A percentile compares a stretch with the other conserved stretches of the same genome.
Conservation (phyloP, 192 early-diverging fungal species). For the Rhizophlyctis rosea region DNA sequence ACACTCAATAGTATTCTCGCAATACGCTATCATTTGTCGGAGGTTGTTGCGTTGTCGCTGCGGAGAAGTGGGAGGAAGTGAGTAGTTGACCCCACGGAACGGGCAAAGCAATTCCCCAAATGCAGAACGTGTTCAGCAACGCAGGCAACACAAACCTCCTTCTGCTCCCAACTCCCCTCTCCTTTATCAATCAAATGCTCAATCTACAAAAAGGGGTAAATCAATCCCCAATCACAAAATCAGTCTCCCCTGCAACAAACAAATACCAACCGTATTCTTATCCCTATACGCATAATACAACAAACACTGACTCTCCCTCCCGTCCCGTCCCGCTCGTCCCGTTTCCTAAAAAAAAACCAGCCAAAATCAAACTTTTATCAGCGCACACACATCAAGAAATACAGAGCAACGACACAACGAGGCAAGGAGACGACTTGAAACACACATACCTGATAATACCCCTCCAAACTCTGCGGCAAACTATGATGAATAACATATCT, state of each 20-base stretch:
- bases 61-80: no score
- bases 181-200: constrained; percentile 77
- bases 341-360: constrained; percentile 74
- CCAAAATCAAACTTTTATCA: no score
- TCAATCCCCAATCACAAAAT: constrained; percentile 3
- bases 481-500: constrained; percentile 93
- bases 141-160: constrained; percentile 50
- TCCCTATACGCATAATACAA: constrained; percentile 79
- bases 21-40: constrained; percentile 61
- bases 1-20: constrained; percentile 84
- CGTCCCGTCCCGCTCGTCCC: constrained; percentile 92
- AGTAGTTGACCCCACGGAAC: no score
- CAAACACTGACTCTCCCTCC: constrained; percentile 75
- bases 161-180: constrained; percentile 78
- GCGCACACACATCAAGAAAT: no score
- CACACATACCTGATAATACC: constrained; percentile 82
- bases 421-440: neutral
- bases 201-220: constrained; percentile 41
- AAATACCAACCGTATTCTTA: constrained; percentile 49
- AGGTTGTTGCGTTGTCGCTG: constrained; percentile 51
- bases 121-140: no score
- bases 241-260: neutral
- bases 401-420: neutral
- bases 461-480: constrained; percentile 85
- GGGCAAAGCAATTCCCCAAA: no score